These are phyloP conservation scores for Calvatia gigantea DNA, from an alignment of 768 basidiomycete species.

Conservation along the genomic window DNA sequence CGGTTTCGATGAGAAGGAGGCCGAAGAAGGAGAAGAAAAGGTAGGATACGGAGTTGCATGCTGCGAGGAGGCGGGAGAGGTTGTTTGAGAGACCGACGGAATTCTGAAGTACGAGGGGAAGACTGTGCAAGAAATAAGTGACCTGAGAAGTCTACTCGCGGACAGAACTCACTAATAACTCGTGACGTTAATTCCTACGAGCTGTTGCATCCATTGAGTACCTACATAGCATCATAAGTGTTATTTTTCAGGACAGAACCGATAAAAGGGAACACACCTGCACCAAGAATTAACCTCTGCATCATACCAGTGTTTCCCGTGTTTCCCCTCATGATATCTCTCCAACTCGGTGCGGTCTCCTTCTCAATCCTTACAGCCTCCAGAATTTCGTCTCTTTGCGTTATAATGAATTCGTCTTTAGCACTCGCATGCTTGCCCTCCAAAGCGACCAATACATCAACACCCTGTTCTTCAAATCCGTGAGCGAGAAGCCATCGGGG, in stretches of 20 bases:
- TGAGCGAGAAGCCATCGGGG: slow-evolving; percentile 50
- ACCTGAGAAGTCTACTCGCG: background rate
- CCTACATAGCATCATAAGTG: slow-evolving; percentile 23
- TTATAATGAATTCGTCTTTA: slow-evolving; percentile 33
- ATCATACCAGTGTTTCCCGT: slow-evolving; percentile 46
- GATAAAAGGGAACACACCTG: slow-evolving; percentile 26
- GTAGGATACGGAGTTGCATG: slow-evolving; percentile 50
- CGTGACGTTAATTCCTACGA: slow-evolving; percentile 49
- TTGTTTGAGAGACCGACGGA: slow-evolving; percentile 50
- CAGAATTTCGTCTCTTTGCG: slow-evolving; percentile 38
- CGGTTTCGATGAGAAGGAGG: slow-evolving; percentile 42
- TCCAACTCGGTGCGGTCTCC: slow-evolving; percentile 38
- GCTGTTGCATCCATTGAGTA: slow-evolving; percentile 51
- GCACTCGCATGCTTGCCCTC: slow-evolving; percentile 34
- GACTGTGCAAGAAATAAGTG: slow-evolving; percentile 20
- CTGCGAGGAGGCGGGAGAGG: slow-evolving; percentile 43
- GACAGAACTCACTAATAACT: slow-evolving; percentile 40
- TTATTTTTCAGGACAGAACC: too few species aligned
- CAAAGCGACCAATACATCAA: slow-evolving; percentile 37
- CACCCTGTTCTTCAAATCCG: slow-evolving; percentile 37
- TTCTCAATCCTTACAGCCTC: slow-evolving; percentile 41
- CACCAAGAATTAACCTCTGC: slow-evolving; percentile 37
- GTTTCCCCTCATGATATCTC: slow-evolving; percentile 35
- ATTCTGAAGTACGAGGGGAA: slow-evolving; percentile 47
- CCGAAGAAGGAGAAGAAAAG: slow-evolving; percentile 45